Evolutionary conservation across 2,329 filamentous ascomycete species (phyloP), one percentile per base, ranked within the genome.

Genomic region (Botrytis byssoidea): DNA sequence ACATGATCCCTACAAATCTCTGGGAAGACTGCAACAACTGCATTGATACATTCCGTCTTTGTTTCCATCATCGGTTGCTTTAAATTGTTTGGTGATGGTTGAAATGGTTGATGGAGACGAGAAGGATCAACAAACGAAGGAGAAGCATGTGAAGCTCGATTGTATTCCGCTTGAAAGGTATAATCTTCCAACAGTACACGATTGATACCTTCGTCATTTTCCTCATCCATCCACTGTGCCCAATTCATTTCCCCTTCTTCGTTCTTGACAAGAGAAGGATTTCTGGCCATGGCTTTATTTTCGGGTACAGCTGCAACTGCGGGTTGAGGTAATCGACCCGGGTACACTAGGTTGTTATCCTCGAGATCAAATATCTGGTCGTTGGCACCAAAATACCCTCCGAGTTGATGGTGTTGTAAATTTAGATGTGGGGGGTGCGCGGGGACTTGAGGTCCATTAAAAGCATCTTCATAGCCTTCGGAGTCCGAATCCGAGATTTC

Each of bases 11-110:
- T 82, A 71, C 83, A 83, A 59, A 87, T 85, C 67, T 84, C 85
- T 14, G 86, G 86, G 71, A 87, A 86, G 14, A 87, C 76, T 18
- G 79, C 78, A 7, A 84, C 55, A 29, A 87, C 77, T n/a, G 80
- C 78, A 14, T 77, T 75, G 29, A 85, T 78, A 68, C 82, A 77
- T 63, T 76, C 74, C n/a, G 46, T 65, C 57, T 68, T 68, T 35
- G 75, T 65, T 55, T 77, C 74, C 35, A 69, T 59, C 4, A 65
- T 48, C 7, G 46, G n/a, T 25, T 46, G 46, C 51, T 42, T 10
- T 16, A 4, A n/a, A 1, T 32, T 12, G 22, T 29, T 37, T 37
- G 37, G 25, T 57, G 32, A 9, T 63, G n/a, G 42, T n/a, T 40
- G 63, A 57, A 42, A 44, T 20, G 37, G 9, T 55, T 72, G 67